These are phyloP conservation scores for Pugionium dolabratum DNA, from an alignment of 345 rosid species.

Conservation along the genomic window DNA sequence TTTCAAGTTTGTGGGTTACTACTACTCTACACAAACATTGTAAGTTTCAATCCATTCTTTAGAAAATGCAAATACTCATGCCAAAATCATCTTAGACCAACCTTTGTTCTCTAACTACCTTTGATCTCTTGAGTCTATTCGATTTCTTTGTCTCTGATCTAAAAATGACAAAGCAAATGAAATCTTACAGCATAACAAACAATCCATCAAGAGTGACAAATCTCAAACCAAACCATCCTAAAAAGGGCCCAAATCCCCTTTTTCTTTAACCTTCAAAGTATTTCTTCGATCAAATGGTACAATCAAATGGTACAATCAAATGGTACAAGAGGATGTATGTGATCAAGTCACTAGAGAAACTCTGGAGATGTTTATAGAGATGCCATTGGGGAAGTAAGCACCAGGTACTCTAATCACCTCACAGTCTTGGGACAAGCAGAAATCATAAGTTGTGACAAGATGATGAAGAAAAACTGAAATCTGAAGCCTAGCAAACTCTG, in stretches of 20 bases:
- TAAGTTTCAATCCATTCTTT: slow-evolving; percentile 29
- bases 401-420: slow-evolving; percentile 23
- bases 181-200: background rate
- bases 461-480: slow-evolving; percentile 41
- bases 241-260: no score
- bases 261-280: no score
- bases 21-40: slow-evolving; percentile 16
- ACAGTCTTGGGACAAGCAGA: slow-evolving; percentile 8
- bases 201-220: background rate
- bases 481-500: slow-evolving; percentile 46
- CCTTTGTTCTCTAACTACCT: background rate
- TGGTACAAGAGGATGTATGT: no score
- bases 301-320: no score
- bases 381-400: slow-evolving; percentile 20
- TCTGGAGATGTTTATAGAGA: slow-evolving; percentile 19
- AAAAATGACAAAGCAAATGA: background rate
- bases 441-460: slow-evolving; percentile 39
- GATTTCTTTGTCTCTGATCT: background rate
- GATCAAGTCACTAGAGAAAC: background rate
- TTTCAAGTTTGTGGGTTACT: slow-evolving; percentile 31
- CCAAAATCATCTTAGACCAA: background rate
- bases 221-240: background rate
- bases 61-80: slow-evolving; percentile 5
- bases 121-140: background rate
- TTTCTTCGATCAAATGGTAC: no score